These are phyloP conservation scores for Fusarium sp. DNA, from an alignment of 2,329 filamentous ascomycete species.

Conservation along the genomic window DNA sequence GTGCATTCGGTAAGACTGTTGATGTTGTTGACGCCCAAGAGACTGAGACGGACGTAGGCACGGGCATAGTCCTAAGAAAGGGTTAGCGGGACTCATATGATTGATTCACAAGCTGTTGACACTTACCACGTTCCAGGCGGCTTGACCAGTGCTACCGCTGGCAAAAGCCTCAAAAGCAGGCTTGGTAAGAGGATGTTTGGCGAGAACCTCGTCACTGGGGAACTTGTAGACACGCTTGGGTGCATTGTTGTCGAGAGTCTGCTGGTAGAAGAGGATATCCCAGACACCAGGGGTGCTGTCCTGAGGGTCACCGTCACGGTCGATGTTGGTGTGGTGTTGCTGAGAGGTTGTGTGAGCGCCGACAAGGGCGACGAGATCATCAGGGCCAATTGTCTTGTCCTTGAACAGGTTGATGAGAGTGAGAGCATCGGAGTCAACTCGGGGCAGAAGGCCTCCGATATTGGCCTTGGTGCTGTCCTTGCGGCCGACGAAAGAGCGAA, in stretches of 20 bases:
- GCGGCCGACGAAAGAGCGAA: conserved; percentile 64
- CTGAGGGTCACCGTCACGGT: conserved; percentile 58
- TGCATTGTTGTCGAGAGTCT: conserved; percentile 49
- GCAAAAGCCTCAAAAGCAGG: conserved; percentile 55
- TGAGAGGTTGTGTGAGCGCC: conserved; percentile 65
- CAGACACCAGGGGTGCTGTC: conserved; percentile 65
- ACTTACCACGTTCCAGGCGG: conserved; percentile 56
- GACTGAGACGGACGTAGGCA: conserved; percentile 64
- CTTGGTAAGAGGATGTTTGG: conserved; percentile 51
- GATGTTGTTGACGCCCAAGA: conserved; percentile 68
- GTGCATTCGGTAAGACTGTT: conserved; percentile 67
- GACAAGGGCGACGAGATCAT: conserved; percentile 63
- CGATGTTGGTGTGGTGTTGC: conserved; percentile 58
- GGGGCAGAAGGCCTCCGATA: conserved; percentile 57
- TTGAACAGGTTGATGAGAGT: conserved; percentile 61
- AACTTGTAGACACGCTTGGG: conserved; percentile 56
- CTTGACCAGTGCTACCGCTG: conserved; percentile 47
- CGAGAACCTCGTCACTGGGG: conserved; percentile 55
- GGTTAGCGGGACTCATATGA: background rate
- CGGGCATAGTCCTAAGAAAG: conserved; percentile 58
- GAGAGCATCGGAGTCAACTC: conserved; percentile 57
- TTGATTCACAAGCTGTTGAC: background rate
- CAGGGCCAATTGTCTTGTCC: conserved; percentile 64
- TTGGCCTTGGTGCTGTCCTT: conserved; percentile 56
- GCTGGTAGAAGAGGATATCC: conserved; percentile 63